These are phyloP conservation scores for Millerago galiae DNA, from an alignment of 805 yeast species.

Conservation along the genomic window DNA sequence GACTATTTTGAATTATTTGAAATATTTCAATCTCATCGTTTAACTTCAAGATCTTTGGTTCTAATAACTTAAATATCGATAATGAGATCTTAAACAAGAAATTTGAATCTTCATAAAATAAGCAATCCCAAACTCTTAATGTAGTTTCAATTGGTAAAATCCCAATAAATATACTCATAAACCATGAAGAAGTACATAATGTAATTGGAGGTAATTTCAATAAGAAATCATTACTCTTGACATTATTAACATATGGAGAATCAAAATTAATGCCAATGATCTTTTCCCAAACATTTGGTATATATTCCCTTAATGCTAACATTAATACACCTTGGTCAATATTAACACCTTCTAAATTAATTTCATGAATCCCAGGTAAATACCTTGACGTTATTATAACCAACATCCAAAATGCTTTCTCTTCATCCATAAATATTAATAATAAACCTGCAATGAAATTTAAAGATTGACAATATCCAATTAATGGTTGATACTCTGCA, in stretches of 20 bases:
- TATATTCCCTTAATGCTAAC: slow-evolving; percentile 76
- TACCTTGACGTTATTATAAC: slow-evolving; percentile 81
- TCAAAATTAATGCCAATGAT: slow-evolving; percentile 31
- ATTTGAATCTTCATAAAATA: slow-evolving; percentile 88
- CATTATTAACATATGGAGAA: slow-evolving; percentile 3
- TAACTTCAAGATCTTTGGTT: slow-evolving; percentile 47
- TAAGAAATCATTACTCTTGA: slow-evolving; percentile 41
- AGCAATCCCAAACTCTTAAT: slow-evolving; percentile 88
- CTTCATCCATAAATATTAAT: slow-evolving; percentile 82
- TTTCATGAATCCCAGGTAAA: slow-evolving; percentile 87
- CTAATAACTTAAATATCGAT: slow-evolving; percentile 71
- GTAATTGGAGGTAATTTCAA: slow-evolving; percentile 84
- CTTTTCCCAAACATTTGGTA: slow-evolving; percentile 74
- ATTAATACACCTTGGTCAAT: slow-evolving; percentile 91
- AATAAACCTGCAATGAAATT: slow-evolving; percentile 88
- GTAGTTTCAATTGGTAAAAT: slow-evolving; percentile 84
- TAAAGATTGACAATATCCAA: slow-evolving; percentile 94
- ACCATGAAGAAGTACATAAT: slow-evolving; percentile 94
- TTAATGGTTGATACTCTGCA: slow-evolving; percentile 77
- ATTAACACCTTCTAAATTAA: slow-evolving; percentile 88
- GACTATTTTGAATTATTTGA: slow-evolving; percentile 79
- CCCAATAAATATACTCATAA: slow-evolving; percentile 94
- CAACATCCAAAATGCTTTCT: slow-evolving; percentile 91
- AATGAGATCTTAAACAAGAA: slow-evolving; percentile 77
- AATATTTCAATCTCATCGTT: slow-evolving; percentile 60